Percentiles rank a stretch among this genome's conserved stretches.
Conservation (phyloP, 805 yeast genomes). For the Kodamaea nitidulidarum region DNA sequence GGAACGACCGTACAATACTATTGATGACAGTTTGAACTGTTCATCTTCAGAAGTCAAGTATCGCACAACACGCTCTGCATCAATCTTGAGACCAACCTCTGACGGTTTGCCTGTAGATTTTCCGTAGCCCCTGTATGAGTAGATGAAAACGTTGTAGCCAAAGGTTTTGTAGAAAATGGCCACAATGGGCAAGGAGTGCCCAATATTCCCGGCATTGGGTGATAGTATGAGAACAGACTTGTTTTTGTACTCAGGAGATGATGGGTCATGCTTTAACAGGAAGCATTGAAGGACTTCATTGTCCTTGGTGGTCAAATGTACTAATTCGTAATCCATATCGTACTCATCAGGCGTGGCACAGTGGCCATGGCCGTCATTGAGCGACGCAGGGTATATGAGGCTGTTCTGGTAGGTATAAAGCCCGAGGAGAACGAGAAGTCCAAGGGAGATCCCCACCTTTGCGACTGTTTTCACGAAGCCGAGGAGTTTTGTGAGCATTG, state of each 20-base stretch:
- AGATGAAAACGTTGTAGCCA: constrained; percentile 74
- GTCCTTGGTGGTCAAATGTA: constrained; percentile 62
- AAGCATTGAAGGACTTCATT: constrained; percentile 65
- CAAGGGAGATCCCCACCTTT: constrained; percentile 42
- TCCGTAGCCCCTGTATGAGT: constrained; percentile 92
- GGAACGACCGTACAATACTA: constrained; percentile 81
- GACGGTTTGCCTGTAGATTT: constrained; percentile 68
- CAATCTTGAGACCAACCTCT: constrained; percentile 77
- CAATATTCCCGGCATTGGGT: constrained; percentile 96
- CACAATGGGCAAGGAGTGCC: constrained; percentile 81
- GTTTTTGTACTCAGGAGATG: constrained; percentile 36
- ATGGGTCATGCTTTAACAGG: constrained; percentile 49
- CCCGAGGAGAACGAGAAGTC: constrained; percentile 45
- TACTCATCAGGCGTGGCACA: constrained; percentile 77
- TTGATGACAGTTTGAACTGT: constrained; percentile 47
- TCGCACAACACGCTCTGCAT: constrained; percentile 68
- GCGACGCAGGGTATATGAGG: constrained; percentile 77
- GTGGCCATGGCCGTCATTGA: constrained; percentile 66
- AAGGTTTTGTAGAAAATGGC: constrained; percentile 57
- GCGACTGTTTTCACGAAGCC: constrained; percentile 25
- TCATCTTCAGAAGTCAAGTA: constrained; percentile 49
- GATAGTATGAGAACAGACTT: constrained; percentile 75
- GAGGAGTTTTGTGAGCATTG: background rate
- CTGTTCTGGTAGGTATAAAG: constrained; percentile 59
- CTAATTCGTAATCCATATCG: constrained; percentile 59